These are phyloP conservation scores for Ascochyta clinopodiicola DNA, from an alignment of 2,329 filamentous ascomycete species.

Conservation along the genomic window DNA sequence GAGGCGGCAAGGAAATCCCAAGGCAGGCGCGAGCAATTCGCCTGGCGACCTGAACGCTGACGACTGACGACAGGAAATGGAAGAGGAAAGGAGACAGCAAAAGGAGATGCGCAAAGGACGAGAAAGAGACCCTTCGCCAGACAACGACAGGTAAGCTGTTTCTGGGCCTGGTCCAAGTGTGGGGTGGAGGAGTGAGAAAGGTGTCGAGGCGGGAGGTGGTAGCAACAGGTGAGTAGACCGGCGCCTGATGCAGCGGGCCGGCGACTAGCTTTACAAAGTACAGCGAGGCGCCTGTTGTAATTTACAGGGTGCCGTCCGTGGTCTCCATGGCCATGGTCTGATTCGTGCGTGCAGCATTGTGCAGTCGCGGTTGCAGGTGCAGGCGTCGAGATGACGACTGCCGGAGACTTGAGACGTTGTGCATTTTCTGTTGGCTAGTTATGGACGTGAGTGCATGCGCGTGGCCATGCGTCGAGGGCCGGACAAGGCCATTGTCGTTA, in stretches of 20 bases:
- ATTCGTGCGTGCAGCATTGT: neutral
- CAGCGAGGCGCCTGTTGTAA: slow-evolving; percentile 11
- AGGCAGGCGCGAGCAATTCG: slow-evolving; percentile 29
- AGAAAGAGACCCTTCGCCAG: slow-evolving; percentile 45
- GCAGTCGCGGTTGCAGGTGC: neutral
- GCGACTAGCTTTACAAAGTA: slow-evolving; percentile 8
- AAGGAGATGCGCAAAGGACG: slow-evolving; percentile 47
- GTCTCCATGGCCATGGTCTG: neutral
- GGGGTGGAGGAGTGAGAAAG: slow-evolving; percentile 44
- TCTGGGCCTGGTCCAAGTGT: slow-evolving; percentile 36
- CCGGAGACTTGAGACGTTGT: neutral
- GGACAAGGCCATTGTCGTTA: slow-evolving; percentile 2
- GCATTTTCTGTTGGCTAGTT: neutral
- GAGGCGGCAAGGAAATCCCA: slow-evolving; percentile 40
- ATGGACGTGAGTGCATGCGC: neutral
- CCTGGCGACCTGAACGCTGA: slow-evolving; percentile 27
- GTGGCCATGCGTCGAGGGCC: neutral
- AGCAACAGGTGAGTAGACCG: neutral
- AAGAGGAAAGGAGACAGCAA: slow-evolving; percentile 46
- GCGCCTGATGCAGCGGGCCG: slow-evolving; percentile 18
- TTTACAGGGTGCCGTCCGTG: neutral
- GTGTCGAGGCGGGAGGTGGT: slow-evolving; percentile 31
- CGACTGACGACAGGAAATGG: slow-evolving; percentile 35
- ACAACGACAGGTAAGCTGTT: slow-evolving; percentile 28
- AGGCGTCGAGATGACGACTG: neutral